phyloP scores from a whole-genome alignment of 2,329 filamentous ascomycete genomes.

The Monilinia vaccinii-corymbosi region DNA sequence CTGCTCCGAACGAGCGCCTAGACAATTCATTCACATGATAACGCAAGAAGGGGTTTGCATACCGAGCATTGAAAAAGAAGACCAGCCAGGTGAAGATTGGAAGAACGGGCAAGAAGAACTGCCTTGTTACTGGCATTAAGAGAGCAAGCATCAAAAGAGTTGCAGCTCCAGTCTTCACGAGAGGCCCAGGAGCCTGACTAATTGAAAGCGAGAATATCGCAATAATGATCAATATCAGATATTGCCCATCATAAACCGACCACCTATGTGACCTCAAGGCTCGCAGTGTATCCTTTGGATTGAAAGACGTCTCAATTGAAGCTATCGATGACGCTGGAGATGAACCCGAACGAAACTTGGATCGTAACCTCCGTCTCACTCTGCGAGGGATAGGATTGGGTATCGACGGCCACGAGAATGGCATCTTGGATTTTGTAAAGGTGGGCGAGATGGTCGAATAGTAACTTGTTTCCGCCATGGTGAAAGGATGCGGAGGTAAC shows the following conservation, averaged over 20 bases:
- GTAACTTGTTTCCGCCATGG: conserved; percentile 22
- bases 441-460: conserved; percentile 22
- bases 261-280: conserved; percentile 70
- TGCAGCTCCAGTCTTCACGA: conserved; percentile 67
- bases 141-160: conserved; percentile 60
- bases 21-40: background rate
- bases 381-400: conserved; percentile 51
- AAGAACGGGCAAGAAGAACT: conserved; percentile 84
- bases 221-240: conserved; percentile 63
- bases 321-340: conserved; percentile 66
- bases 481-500: background rate
- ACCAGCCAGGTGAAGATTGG: conserved; percentile 80
- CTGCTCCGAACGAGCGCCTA: conserved; percentile 3
- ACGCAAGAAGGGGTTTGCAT: conserved; percentile 36
- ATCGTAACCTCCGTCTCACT: conserved; percentile 57
- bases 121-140: conserved; percentile 73
- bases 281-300: conserved; percentile 66
- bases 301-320: conserved; percentile 72
- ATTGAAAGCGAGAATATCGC: conserved; percentile 77
- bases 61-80: conserved; percentile 72
- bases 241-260: conserved; percentile 78
- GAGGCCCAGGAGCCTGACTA: conserved; percentile 66
- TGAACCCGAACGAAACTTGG: conserved; percentile 56
- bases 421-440: conserved; percentile 29
- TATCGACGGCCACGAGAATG: conserved; percentile 39